Conservation (phyloP, 306 rosid species). For the Castanopsis chinensis region DNA sequence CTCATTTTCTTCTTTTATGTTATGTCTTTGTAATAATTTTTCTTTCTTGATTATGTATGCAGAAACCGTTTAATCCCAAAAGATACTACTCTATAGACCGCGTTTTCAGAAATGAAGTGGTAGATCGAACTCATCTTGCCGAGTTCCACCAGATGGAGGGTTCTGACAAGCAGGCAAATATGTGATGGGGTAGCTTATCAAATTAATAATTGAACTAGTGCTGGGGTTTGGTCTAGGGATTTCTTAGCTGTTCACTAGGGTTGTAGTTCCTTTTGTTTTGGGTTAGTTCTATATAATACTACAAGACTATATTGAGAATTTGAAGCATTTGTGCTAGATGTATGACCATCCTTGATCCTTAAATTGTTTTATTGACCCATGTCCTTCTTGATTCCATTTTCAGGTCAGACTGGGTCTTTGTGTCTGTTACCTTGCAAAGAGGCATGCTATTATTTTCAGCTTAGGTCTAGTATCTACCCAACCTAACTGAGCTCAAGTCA, state of each 20-base stretch:
- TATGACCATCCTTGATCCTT: slow-evolving; percentile 4
- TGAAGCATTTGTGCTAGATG: not conserved
- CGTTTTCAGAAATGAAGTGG: slow-evolving; percentile 95
- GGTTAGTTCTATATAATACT: not conserved
- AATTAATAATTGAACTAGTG: not conserved
- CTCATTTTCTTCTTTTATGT: not conserved
- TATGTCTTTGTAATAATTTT: slow-evolving; percentile 1
- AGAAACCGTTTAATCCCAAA: slow-evolving; percentile 83
- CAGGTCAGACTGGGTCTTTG: no score
- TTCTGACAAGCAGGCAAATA: slow-evolving; percentile 23
- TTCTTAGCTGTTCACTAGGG: not conserved
- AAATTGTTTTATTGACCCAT: not conserved
- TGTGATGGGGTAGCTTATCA: not conserved
- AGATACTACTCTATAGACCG: slow-evolving; percentile 93
- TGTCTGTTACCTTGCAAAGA: not conserved
- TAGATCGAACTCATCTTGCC: slow-evolving; percentile 93
- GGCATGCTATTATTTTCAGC: not conserved
- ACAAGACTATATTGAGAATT: not conserved
- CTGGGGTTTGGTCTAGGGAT: not conserved
- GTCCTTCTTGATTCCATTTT: not conserved
- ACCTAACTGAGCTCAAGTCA: not conserved
- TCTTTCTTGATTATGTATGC: slow-evolving; percentile 25
- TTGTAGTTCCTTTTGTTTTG: slow-evolving; percentile 3
- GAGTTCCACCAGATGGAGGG: slow-evolving; percentile 99
- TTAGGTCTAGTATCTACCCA: not conserved